Evolutionary conservation across 768 basidiomycete species (phyloP).

Genomic region (Pulveroboletus ravenelii): DNA sequence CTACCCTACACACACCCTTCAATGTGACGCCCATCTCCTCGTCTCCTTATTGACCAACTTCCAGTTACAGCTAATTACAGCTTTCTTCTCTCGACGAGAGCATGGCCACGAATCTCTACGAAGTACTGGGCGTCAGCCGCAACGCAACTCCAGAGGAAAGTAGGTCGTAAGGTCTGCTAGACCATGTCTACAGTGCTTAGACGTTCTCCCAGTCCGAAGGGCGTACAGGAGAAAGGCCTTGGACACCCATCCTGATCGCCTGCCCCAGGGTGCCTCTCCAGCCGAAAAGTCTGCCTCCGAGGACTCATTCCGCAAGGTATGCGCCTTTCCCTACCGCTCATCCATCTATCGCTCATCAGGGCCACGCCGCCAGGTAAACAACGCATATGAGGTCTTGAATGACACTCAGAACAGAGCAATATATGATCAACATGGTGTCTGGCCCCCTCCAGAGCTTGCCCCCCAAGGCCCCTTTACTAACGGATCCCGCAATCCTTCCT

Average conservation of each 20-base stretch:
- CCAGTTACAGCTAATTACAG: neutral
- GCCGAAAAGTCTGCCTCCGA: conserved; percentile 57
- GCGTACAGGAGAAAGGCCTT: conserved; percentile 75
- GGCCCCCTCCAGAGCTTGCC: conserved; percentile 55
- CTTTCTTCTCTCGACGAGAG: neutral
- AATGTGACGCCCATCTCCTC: neutral
- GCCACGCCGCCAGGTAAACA: conserved; percentile 49
- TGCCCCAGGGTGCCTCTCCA: conserved; percentile 49
- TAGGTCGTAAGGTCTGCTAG: conserved; percentile 31
- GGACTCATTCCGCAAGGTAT: conserved; percentile 49
- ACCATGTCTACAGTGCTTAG: conserved; percentile 2
- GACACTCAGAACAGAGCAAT: conserved; percentile 56
- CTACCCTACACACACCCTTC: neutral
- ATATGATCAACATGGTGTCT: conserved; percentile 69
- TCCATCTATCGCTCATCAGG: neutral
- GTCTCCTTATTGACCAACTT: neutral
- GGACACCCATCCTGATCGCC: conserved; percentile 72
- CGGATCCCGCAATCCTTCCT: conserved; percentile 16
- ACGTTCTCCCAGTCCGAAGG: conserved; percentile 51
- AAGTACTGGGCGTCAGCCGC: conserved; percentile 48
- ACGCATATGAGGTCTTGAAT: conserved; percentile 72
- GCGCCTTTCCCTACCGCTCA: neutral
- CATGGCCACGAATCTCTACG: conserved; percentile 63
- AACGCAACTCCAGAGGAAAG: conserved; percentile 62
- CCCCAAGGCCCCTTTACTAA: conserved; percentile 13